Evolutionary conservation across 1,284 basidiomycete species (phyloP).

Genomic region (Ceratobasidium sp.): DNA sequence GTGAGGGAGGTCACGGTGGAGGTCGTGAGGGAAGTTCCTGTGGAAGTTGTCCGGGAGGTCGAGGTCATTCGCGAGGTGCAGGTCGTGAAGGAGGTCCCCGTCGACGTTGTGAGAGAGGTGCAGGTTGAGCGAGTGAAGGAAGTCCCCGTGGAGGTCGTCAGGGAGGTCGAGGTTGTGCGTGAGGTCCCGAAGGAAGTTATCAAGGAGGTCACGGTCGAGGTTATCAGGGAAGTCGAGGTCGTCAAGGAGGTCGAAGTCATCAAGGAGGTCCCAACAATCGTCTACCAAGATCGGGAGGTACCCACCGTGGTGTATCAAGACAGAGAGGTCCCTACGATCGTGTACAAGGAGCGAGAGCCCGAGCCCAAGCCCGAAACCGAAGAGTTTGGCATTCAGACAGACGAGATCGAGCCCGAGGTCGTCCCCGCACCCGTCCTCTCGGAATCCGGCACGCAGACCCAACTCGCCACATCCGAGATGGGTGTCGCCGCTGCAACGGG

Average conservation of each 20-base stretch:
- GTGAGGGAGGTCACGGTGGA: constrained; percentile 53
- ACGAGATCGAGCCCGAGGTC: constrained; percentile 26
- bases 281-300: constrained; percentile 47
- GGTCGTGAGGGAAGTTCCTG: constrained; percentile 52
- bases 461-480: constrained; percentile 52
- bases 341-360: constrained; percentile 44
- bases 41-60: constrained; percentile 55
- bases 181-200: constrained; percentile 54
- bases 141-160: constrained; percentile 50
- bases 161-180: constrained; percentile 48
- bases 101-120: constrained; percentile 48
- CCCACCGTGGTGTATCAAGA: constrained; percentile 49
- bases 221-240: constrained; percentile 51
- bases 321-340: constrained; percentile 51
- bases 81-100: constrained; percentile 48
- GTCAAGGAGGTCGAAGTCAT: constrained; percentile 55
- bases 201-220: constrained; percentile 52
- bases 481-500: constrained; percentile 49
- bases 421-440: constrained; percentile 26
- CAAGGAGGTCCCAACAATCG: constrained; percentile 52
- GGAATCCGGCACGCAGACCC: constrained; percentile 62
- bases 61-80: constrained; percentile 53
- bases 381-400: constrained; percentile 45
- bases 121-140: constrained; percentile 47
- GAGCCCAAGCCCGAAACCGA: constrained; percentile 49